Base-by-base conservation (phyloP, 768 basidiomycete species). In the Lentinula raphanica region DNA sequence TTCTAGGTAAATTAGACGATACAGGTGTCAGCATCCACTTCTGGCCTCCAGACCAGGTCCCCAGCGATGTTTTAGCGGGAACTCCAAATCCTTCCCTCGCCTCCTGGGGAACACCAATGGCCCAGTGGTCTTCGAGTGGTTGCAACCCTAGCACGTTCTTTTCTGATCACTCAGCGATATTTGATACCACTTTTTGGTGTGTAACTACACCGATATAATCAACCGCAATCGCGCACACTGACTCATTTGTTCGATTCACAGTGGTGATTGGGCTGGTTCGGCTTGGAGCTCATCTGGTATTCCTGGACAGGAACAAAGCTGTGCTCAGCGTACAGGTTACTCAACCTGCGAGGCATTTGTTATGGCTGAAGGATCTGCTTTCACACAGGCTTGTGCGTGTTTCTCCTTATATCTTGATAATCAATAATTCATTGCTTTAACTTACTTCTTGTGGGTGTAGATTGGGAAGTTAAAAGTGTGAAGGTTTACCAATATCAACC, bases 251-350 rank as follows among this genome's bases (percentile, higher is more conserved):
- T 40, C 8, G 3, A 6, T 8, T 1, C 13, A 32, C 60, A 88
- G 91, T 64, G 94, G 94, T 59, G 90, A 95, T 63, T 98, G 94
- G 94, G 93, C 94, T 11, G 84, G 86, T 49, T 74, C 74, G 46
- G 87, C 83, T n/a, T 98, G 94, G 94, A 74, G 71, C 49, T 60
- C 65, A 23, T 72, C 86, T 50, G 91, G 91, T 29, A 79, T 87
- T 54, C 90, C 90, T 17, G 94, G 94, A 53, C 94, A 95, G 73
- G 84, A 83, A 17, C 82, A 88, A 69, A 93, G 89, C 69, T 98
- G 94, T 65, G 90, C 91, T 15, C 75, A 84, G 63, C 79, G 81
- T 63, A 98, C 94, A 13, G 93, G 92, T 39, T 86, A 84, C 69
- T 74, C 87, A 25, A 90, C 87, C 4, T 98, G 94, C 63, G 79